Conservation (phyloP, 2,329 filamentous ascomycete species). For the Verticillium zaregamsianum region DNA sequence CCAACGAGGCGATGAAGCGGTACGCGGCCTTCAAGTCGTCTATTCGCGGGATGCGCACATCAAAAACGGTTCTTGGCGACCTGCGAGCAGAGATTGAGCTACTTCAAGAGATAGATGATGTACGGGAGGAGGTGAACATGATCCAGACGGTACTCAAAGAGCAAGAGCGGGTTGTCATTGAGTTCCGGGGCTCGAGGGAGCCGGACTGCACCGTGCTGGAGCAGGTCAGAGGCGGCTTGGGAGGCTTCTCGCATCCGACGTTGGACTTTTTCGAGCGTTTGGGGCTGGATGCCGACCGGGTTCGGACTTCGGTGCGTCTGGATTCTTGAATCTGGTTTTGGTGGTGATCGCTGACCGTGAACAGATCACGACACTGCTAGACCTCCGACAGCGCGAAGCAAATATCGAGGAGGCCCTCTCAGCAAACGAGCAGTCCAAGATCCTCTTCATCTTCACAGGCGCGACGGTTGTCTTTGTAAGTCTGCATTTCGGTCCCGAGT, state of each 20-base stretch:
- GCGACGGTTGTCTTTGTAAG: conserved; percentile 12
- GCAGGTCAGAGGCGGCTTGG: not conserved
- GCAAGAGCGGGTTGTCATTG: conserved; percentile 13
- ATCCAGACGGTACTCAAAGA: conserved; percentile 11
- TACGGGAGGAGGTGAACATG: conserved; percentile 14
- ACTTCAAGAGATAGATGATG: conserved; percentile 12
- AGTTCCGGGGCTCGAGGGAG: conserved; percentile 7
- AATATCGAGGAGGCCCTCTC: conserved; percentile 15
- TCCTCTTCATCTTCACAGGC: conserved; percentile 13
- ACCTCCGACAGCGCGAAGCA: conserved; percentile 12
- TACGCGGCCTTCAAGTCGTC: conserved; percentile 11
- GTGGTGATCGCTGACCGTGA: not conserved
- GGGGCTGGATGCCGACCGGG: conserved; percentile 11
- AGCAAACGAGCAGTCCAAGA: conserved; percentile 15
- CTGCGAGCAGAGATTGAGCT: conserved; percentile 17
- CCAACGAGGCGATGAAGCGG: conserved; percentile 15
- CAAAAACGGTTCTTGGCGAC: conserved; percentile 13
- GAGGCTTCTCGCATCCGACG: conserved; percentile 9
- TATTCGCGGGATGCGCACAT: conserved; percentile 13
- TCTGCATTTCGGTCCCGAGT: not conserved
- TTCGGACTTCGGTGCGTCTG: conserved; percentile 9
- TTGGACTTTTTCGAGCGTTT: conserved; percentile 12
- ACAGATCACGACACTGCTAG: conserved; percentile 12
- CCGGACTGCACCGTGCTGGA: not conserved
- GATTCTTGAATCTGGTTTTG: too few species aligned